phyloP scores from a whole-genome alignment of 495 filamentous ascomycete genomes.

The Parmelia sp. region DNA sequence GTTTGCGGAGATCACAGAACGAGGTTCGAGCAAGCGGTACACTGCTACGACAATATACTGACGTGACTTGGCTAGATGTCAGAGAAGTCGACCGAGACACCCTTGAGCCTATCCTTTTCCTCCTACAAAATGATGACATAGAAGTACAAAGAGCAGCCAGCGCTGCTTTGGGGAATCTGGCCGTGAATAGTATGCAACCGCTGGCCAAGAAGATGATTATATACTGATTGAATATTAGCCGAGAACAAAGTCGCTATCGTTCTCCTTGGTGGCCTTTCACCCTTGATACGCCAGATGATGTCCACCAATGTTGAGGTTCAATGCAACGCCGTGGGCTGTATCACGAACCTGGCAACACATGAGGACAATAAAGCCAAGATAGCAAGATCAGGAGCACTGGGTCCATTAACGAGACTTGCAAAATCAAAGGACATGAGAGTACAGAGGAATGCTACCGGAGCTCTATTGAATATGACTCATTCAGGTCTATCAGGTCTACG shows the following conservation, averaged over 20 bases:
- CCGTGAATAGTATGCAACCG: constrained; percentile 76
- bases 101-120: constrained; percentile 88
- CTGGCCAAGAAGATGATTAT: constrained; percentile 9
- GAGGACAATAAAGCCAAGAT: constrained; percentile 99
- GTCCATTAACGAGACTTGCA: constrained; percentile 81
- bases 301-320: constrained; percentile 98
- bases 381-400: constrained; percentile 86
- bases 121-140: constrained; percentile 90
- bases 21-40: constrained; percentile 53
- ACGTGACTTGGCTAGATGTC: constrained; percentile 59
- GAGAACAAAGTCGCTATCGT: constrained; percentile 98
- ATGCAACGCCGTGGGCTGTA: constrained; percentile 98
- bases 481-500: constrained; percentile 58
- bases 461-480: constrained; percentile 97
- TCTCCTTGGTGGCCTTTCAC: constrained; percentile 77
- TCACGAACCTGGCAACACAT: constrained; percentile 95
- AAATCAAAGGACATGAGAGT: constrained; percentile 99
- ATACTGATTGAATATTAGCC: constrained; percentile 55
- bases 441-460: constrained; percentile 93
- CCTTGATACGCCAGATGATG: constrained; percentile 96
- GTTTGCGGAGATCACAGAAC: constrained; percentile 97
- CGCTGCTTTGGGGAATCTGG: constrained; percentile 90
- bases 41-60: constrained; percentile 1
- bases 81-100: constrained; percentile 92
- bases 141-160: constrained; percentile 97